Conservation (phyloP, 2,329 filamentous ascomycete genomes). For the Beauveria medogensis region DNA sequence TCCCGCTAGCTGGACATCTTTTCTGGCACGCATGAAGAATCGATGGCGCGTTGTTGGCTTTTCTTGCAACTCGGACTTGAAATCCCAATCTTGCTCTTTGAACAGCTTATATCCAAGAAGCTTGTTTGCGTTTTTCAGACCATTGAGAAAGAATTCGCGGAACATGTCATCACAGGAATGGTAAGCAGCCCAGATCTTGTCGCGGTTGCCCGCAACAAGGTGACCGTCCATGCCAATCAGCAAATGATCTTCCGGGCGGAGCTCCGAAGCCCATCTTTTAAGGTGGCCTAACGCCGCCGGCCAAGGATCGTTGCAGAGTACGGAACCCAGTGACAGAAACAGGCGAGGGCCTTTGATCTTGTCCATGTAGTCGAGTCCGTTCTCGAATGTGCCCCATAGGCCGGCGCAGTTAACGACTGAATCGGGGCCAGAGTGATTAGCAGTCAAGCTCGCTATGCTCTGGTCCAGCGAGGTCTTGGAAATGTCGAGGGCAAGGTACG, state of each 20-base stretch:
- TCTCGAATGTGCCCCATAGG: constrained; percentile 32
- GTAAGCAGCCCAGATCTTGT: constrained; percentile 33
- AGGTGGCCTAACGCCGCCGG: constrained; percentile 26
- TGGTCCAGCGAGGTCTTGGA: constrained; percentile 27
- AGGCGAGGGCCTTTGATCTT: constrained; percentile 24
- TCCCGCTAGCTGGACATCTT: constrained; percentile 21
- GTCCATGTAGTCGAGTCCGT: constrained; percentile 25
- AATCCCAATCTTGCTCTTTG: constrained; percentile 29
- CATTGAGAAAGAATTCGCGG: constrained; percentile 30
- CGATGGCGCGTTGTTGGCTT: constrained; percentile 30
- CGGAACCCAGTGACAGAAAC: constrained; percentile 34
- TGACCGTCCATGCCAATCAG: constrained; percentile 36
- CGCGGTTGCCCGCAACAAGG: constrained; percentile 21
- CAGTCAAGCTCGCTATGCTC: constrained; percentile 25
- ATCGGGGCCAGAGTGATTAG: constrained; percentile 19
- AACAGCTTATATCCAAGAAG: constrained; percentile 28
- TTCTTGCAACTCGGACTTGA: constrained; percentile 27
- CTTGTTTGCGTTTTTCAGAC: constrained; percentile 30
- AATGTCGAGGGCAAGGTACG: constrained; percentile 34
- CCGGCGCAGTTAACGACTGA: constrained; percentile 27
- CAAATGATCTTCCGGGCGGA: constrained; percentile 27
- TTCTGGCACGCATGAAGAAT: constrained; percentile 31
- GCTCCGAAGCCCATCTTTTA: constrained; percentile 27
- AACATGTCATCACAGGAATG: constrained; percentile 29
- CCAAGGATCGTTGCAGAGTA: constrained; percentile 34